A percentile compares a stretch with the other conserved stretches of the same genome.
phyloP scores from a whole-genome alignment of 805 yeast species.

The Cyberlindnera lachancei region DNA sequence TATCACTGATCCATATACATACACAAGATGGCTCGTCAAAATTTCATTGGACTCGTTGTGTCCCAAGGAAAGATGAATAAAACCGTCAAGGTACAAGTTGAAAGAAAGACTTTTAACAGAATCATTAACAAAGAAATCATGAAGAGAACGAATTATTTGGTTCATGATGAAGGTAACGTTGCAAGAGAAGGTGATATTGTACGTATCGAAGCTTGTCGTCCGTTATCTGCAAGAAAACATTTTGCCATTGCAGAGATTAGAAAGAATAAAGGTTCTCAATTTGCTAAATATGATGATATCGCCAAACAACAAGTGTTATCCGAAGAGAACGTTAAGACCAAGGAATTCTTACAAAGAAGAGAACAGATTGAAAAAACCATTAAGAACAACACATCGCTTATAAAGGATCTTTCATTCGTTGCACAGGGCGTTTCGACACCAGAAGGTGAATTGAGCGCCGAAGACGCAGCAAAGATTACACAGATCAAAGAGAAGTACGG shows the following conservation, averaged over 20 bases:
- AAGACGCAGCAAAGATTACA: conserved; percentile 30
- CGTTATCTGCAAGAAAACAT: conserved; percentile 70
- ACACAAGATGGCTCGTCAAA: conserved; percentile 94
- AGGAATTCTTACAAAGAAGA: conserved; percentile 48
- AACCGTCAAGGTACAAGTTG: conserved; percentile 89
- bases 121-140: conserved; percentile 68
- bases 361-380: conserved; percentile 23
- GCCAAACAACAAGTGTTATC: conserved; percentile 58
- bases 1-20: too few species aligned
- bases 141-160: conserved; percentile 76
- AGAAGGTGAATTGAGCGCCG: conserved; percentile 24
- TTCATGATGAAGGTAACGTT: conserved; percentile 87
- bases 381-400: conserved; percentile 22
- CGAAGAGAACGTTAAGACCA: conserved; percentile 57
- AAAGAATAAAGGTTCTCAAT: conserved; percentile 84
- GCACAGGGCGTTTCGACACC: conserved; percentile 18
- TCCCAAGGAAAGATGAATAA: conserved; percentile 96
- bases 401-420: conserved; percentile 26
- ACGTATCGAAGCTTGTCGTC: conserved; percentile 84
- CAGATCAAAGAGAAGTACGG: conserved; percentile 39
- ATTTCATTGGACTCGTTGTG: conserved; percentile 85
- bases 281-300: conserved; percentile 67
- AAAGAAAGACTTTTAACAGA: conserved; percentile 65
- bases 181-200: conserved; percentile 95
- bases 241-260: conserved; percentile 92